These are phyloP conservation scores for Psidium friedrichsthalianum DNA, from an alignment of 345 rosid genomes.

Conservation along the genomic window DNA sequence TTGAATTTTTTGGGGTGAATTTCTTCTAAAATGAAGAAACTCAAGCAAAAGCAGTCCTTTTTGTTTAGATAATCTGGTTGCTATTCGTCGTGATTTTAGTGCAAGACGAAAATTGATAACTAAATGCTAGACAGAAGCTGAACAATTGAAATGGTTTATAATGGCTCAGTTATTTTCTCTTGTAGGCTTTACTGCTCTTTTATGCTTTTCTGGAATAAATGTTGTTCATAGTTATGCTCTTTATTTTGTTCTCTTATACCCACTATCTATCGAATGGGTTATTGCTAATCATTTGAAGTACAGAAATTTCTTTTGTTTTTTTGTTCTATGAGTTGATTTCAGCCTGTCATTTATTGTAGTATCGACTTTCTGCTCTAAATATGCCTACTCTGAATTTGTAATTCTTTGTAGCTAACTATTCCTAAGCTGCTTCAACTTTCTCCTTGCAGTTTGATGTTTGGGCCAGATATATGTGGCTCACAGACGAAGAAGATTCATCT, in stretches of 20 bases:
- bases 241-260: neutral
- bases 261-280: neutral
- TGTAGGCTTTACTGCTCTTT: neutral
- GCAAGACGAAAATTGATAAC: neutral
- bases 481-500: conserved; percentile 88
- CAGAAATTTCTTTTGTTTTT: neutral
- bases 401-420: neutral
- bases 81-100: neutral
- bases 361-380: neutral
- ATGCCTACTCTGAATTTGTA: neutral
- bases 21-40: neutral
- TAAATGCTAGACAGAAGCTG: neutral
- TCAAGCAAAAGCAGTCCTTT: neutral
- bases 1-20: neutral
- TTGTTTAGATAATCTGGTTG: neutral
- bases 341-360: neutral
- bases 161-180: neutral
- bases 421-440: neutral
- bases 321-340: neutral
- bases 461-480: conserved; percentile 92
- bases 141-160: neutral
- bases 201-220: neutral
- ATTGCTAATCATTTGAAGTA: neutral
- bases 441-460: conserved; percentile 81
- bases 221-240: neutral